A percentile compares a stretch with the other conserved stretches of the same genome.
Conservation (phyloP, 306 rosid genomes). For the Alnus rubra region DNA sequence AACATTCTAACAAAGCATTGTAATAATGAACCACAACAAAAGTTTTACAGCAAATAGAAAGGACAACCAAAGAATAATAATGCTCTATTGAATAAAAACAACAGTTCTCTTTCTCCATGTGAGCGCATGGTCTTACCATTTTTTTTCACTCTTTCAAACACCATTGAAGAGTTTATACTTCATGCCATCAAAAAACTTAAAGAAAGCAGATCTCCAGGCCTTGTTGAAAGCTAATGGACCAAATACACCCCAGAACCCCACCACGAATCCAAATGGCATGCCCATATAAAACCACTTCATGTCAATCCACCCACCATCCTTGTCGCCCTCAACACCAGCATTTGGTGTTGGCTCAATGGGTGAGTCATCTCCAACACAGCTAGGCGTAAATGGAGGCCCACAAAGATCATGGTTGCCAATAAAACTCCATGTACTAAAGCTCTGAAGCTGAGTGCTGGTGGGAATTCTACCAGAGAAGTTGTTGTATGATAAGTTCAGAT, state of each 20-base stretch:
- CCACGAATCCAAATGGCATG: background rate
- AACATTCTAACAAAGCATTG: too few relatives aligned
- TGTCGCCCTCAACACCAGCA: background rate
- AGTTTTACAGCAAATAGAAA: too few relatives aligned
- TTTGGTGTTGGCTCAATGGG: background rate
- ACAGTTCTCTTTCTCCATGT: too few relatives aligned
- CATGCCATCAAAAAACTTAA: background rate
- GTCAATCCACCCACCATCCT: background rate
- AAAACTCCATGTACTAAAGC: slow-evolving; percentile 33
- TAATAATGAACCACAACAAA: too few relatives aligned
- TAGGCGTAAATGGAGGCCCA: slow-evolving; percentile 28
- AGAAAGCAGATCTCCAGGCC: background rate
- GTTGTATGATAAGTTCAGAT: slow-evolving; percentile 33
- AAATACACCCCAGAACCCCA: background rate
- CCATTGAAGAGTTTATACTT: too few relatives aligned
- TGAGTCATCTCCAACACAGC: background rate
- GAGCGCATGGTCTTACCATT: too few relatives aligned
- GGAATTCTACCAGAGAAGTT: slow-evolving; percentile 34
- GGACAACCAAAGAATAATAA: too few relatives aligned
- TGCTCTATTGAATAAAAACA: too few relatives aligned
- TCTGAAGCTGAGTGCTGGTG: slow-evolving; percentile 36
- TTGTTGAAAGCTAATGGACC: background rate
- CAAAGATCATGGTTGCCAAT: slow-evolving; percentile 28
- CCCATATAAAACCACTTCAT: background rate
- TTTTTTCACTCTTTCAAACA: too few relatives aligned